Percentiles rank a stretch among this genome's conserved stretches.
These are phyloP conservation scores for Coniosporium tulheliwenetii DNA, from an alignment of 2,329 filamentous ascomycete species.

Conservation along the genomic window DNA sequence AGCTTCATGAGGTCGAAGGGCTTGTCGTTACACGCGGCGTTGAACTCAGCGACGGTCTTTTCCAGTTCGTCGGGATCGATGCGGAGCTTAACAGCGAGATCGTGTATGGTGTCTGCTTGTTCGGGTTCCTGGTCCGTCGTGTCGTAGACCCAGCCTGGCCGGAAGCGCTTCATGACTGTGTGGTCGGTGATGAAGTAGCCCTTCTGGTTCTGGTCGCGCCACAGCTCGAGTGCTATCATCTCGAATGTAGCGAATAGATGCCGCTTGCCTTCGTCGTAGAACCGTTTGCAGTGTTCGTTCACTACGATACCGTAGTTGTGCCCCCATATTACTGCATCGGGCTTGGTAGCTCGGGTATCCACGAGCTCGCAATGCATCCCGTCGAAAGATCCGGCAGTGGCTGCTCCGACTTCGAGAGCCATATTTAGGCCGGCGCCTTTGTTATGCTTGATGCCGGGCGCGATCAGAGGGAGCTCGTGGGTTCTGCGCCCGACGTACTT, in stretches of 20 bases:
- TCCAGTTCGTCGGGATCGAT: slow-evolving; percentile 19
- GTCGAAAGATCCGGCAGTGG: slow-evolving; percentile 23
- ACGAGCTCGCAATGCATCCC: slow-evolving; percentile 28
- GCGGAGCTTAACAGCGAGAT: slow-evolving; percentile 22
- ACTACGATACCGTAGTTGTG: slow-evolving; percentile 29
- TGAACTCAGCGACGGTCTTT: slow-evolving; percentile 23
- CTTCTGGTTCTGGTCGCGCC: slow-evolving; percentile 24
- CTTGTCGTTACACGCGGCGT: slow-evolving; percentile 22
- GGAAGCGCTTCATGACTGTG: slow-evolving; percentile 24
- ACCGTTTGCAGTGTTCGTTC: slow-evolving; percentile 22
- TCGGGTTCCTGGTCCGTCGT: slow-evolving; percentile 25
- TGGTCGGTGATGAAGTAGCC: slow-evolving; percentile 26
- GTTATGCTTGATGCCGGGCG: slow-evolving; percentile 25
- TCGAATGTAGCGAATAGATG: slow-evolving; percentile 29
- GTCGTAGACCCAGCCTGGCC: slow-evolving; percentile 26
- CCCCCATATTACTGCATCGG: slow-evolving; percentile 24
- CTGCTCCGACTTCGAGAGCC: slow-evolving; percentile 25
- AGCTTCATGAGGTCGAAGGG: slow-evolving; percentile 25
- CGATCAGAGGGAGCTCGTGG: slow-evolving; percentile 23
- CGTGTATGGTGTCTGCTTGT: slow-evolving; percentile 22
- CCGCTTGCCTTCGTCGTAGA: slow-evolving; percentile 21
- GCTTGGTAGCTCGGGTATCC: slow-evolving; percentile 24
- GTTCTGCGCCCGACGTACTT: slow-evolving; percentile 22
- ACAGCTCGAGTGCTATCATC: slow-evolving; percentile 24
- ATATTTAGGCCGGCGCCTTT: slow-evolving; percentile 23